Evolutionary conservation across 2,329 filamentous ascomycete species (phyloP), one percentile per base, ranked within the genome.

Genomic region (Calonectria crousiana): DNA sequence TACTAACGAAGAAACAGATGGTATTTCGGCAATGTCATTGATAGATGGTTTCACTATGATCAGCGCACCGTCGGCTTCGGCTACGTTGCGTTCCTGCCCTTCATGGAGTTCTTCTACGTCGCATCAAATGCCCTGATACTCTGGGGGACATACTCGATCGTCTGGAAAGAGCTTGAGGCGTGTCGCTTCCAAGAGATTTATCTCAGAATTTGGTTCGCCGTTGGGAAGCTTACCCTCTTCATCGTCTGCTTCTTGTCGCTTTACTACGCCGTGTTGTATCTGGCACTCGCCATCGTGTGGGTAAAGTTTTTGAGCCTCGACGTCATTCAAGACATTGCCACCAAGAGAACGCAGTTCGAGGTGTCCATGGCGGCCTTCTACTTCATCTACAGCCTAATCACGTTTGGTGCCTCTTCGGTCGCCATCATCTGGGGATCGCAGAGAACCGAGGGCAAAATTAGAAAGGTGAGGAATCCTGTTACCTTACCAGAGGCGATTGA

Each of bases 201-300:
- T 8, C 53, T 47, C n/a, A 28, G n/a, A 11, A 32, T 47, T 3
- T 73, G 73, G 73, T 75, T 71, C 41, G 20, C 64, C 11, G 56
- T 41, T 0, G 73, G 67, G 38, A 76, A 76, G 56, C 26, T 68
- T 18, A 53, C 34, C 32, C 58, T 71, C 49, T 68, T 76, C n/a
- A 2, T 75, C 1, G 51, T 75, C 4, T 68, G 52, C 44, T 34
- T 75, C 32, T 36, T 76, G n/a, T 73, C 75, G 5, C 64, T 71
- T 16, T 76, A 70, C 49, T 73, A 76, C 34, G 64, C 66, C 34
- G 38, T 76, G 2, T 32, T 76, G 1, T 65, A 70, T 9, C 34
- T 76, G 10, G 71, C 73, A 6, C 67, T 75, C 3, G 32, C 73
- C 3, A 67, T 76, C 4, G 62, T 71, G n/a, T 76, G 75, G 75